Base-by-base conservation (phyloP, 768 basidiomycete species). In the Tylopilus subfusipes region DNA sequence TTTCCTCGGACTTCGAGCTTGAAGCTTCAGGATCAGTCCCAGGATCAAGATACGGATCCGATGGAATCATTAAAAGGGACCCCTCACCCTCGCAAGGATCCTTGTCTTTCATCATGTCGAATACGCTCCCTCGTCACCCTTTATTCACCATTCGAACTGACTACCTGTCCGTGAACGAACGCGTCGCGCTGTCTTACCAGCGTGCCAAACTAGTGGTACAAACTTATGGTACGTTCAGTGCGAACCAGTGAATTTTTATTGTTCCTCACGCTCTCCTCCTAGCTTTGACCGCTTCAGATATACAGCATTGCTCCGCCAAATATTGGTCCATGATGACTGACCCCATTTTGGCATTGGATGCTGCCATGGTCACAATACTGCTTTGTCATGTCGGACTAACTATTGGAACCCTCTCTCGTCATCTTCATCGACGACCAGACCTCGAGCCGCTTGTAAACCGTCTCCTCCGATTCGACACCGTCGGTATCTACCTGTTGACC, bases 271-370 rank as follows among this genome's bases (percentile, higher is more conserved):
- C 14, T 4, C 39, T 24, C 11, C 47, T 25, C 14, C 12, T 43
- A 51, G 55, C 47, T 31, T 63, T 81, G 50, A 75, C 76, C 22
- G 72, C 72, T 11, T 68, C 69, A 5, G 82, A 83, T 58, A 72
- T 84, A 22, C 74, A 80, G 51, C 68, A 70, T 51, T 79, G 79
- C 56, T 76, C 80, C 16, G 63, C 75, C 1, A 74, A 67, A 45
- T 83, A 78, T 57, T 83, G 82, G 82, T 69, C 71, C 3, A 64
- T 83, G 69, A 77, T 81, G 69, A 76, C 66, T 19, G 81, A 83
- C 59, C 81, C 81, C 1, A 77, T 82, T 33, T 71, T 75, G 57
- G 73, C 76, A 14, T 58, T 78, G 30, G 82, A 83, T 56, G 75
- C 75, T 38, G 79, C 82, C 39, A 76, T 79, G 75, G 78, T 77